phyloP scores from a whole-genome alignment of 441 rosid genomes.

The Capsella rubella region DNA sequence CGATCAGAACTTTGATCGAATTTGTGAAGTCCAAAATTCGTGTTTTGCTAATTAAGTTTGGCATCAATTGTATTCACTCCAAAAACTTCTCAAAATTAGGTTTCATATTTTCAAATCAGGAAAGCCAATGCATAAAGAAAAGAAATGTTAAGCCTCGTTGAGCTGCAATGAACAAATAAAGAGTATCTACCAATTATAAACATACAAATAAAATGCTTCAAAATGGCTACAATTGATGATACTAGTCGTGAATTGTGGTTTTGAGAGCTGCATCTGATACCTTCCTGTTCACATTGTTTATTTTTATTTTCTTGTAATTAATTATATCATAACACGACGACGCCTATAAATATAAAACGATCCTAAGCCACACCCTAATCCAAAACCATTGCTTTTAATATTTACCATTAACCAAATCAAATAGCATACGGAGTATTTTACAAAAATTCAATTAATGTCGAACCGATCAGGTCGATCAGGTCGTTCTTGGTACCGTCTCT shows the following conservation, averaged over 20 bases:
- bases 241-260: constrained; percentile 8
- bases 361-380: constrained; percentile 6
- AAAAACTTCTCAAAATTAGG: neutral
- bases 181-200: neutral
- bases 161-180: neutral
- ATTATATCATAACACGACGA: neutral
- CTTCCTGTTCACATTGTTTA: neutral
- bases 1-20: neutral
- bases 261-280: constrained; percentile 32
- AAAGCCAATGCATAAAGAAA: neutral
- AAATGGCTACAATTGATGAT: constrained; percentile 8
- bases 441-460: constrained; percentile 32
- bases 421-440: neutral
- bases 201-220: neutral
- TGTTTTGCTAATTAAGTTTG: constrained; percentile 16
- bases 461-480: constrained; percentile 8
- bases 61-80: neutral
- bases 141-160: neutral
- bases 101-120: neutral
- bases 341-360: neutral
- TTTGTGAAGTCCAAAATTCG: constrained; percentile 25
- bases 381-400: neutral
- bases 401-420: neutral
- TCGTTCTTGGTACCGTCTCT: constrained; percentile 44
- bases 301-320: neutral